A percentile compares a stretch with the other conserved stretches of the same genome.
phyloP scores from a whole-genome alignment of 1,284 basidiomycete species.

The Cryptococcus sp. region DNA sequence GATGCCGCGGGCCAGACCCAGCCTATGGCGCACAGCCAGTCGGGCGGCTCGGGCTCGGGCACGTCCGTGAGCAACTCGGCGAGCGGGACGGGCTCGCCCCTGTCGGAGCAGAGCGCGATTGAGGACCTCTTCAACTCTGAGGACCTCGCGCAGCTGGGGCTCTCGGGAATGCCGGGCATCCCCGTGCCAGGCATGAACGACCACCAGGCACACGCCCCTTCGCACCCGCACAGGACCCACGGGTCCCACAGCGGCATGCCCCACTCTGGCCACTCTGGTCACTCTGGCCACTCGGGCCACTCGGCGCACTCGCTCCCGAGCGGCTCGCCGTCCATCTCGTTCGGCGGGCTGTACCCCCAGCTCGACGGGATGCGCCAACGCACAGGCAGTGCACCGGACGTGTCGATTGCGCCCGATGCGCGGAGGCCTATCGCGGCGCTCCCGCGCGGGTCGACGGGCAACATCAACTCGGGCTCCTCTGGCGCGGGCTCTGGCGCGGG shows the following conservation, averaged over 20 bases:
- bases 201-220: slow-evolving; percentile 1
- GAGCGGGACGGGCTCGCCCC: slow-evolving; percentile 36
- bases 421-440: slow-evolving; percentile 31
- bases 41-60: slow-evolving; percentile 18
- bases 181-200: slow-evolving; percentile 16
- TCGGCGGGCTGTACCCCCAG: slow-evolving; percentile 41
- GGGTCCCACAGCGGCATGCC: slow-evolving; percentile 3
- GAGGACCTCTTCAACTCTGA: slow-evolving; percentile 49
- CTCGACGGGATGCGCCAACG: slow-evolving; percentile 34
- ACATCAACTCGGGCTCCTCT: neutral
- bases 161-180: slow-evolving; percentile 51
- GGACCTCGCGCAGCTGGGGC: slow-evolving; percentile 49
- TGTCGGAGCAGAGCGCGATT: slow-evolving; percentile 38
- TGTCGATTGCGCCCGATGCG: slow-evolving; percentile 13
- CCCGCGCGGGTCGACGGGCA: slow-evolving; percentile 18
- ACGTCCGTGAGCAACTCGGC: slow-evolving; percentile 11
- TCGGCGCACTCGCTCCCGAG: slow-evolving; percentile 7
- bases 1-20: slow-evolving; percentile 31
- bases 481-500: too few relatives aligned
- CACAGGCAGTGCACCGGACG: slow-evolving; percentile 21
- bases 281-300: neutral
- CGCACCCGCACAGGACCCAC: neutral
- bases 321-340: slow-evolving; percentile 23
- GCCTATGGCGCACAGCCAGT: slow-evolving; percentile 10
- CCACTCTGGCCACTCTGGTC: too few relatives aligned